A percentile compares a stretch with the other conserved stretches of the same genome.
These are phyloP conservation scores for Verticillium zaregamsianum DNA, from an alignment of 2,329 filamentous ascomycete species.

Conservation along the genomic window DNA sequence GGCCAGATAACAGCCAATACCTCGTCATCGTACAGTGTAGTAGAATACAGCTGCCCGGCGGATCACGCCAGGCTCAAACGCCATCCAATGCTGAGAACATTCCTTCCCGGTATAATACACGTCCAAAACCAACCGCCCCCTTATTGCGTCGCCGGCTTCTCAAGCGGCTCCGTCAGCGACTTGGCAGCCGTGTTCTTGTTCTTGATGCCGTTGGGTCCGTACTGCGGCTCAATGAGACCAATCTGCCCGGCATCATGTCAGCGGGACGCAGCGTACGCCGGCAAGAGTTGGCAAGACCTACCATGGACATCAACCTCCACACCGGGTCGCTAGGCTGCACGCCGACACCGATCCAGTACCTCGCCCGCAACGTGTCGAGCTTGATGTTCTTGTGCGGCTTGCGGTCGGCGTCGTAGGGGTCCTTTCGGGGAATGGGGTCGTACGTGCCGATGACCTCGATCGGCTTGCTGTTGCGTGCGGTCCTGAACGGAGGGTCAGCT, in stretches of 20 bases:
- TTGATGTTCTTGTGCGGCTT: conserved; percentile 87
- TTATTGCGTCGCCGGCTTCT: not conserved
- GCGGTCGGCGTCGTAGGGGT: conserved; percentile 57
- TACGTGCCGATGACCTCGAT: conserved; percentile 88
- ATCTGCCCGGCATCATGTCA: conserved; percentile 21
- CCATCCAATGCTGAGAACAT: not conserved
- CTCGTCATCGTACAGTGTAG: not conserved
- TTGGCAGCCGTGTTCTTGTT: conserved; percentile 10
- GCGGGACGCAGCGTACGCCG: not conserved
- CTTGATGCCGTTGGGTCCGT: conserved; percentile 12
- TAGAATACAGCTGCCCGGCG: not conserved
- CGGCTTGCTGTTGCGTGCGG: conserved; percentile 80
- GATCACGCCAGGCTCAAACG: not conserved
- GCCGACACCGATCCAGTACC: conserved; percentile 96
- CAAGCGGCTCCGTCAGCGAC: conserved; percentile 5
- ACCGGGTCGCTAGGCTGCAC: conserved; percentile 89
- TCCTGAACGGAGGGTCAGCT: conserved; percentile 42
- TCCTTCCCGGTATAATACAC: not conserved
- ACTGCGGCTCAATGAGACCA: conserved; percentile 35
- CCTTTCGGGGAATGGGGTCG: conserved; percentile 61
- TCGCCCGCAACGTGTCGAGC: conserved; percentile 73
- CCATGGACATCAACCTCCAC: conserved; percentile 83
- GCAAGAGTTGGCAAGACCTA: conserved; percentile 28
- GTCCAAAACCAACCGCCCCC: not conserved
- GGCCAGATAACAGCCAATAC: not conserved